Evolutionary conservation across 495 filamentous ascomycete genomes (phyloP).

Genomic region (Podospora appendiculata): DNA sequence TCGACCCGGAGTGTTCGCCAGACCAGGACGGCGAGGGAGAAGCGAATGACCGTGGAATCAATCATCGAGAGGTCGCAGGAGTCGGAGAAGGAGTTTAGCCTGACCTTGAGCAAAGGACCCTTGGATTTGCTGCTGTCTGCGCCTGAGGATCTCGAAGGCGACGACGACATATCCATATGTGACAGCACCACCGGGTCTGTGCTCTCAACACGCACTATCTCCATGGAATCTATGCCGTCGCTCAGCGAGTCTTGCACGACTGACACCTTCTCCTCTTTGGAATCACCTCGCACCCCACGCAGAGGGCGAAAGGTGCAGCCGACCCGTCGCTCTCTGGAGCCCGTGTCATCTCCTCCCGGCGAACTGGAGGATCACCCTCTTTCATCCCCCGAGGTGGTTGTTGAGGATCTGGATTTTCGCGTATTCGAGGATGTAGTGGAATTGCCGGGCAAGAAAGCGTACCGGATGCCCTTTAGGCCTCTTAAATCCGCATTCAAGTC

Average conservation of each 20-base stretch:
- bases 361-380: conserved; percentile 38
- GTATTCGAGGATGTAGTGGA: conserved; percentile 26
- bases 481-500: conserved; percentile 70
- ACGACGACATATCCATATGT: conserved; percentile 38
- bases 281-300: conserved; percentile 28
- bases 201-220: conserved; percentile 35
- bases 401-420: conserved; percentile 39
- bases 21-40: conserved; percentile 14
- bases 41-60: conserved; percentile 41
- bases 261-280: conserved; percentile 31
- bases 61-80: conserved; percentile 41
- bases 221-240: conserved; percentile 42
- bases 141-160: conserved; percentile 45
- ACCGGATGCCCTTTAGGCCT: conserved; percentile 23
- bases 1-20: conserved; percentile 17
- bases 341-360: conserved; percentile 34
- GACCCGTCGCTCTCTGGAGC: conserved; percentile 35
- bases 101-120: conserved; percentile 38
- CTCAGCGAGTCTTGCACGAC: conserved; percentile 34
- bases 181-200: conserved; percentile 36
- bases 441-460: conserved; percentile 27
- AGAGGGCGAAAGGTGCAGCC: conserved; percentile 27
- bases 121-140: conserved; percentile 47
- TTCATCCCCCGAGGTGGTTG: conserved; percentile 21
- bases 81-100: conserved; percentile 42